Evolutionary conservation across 164 flowering plant genomes (phyloP).

Genomic region (Berberis vulgaris): DNA sequence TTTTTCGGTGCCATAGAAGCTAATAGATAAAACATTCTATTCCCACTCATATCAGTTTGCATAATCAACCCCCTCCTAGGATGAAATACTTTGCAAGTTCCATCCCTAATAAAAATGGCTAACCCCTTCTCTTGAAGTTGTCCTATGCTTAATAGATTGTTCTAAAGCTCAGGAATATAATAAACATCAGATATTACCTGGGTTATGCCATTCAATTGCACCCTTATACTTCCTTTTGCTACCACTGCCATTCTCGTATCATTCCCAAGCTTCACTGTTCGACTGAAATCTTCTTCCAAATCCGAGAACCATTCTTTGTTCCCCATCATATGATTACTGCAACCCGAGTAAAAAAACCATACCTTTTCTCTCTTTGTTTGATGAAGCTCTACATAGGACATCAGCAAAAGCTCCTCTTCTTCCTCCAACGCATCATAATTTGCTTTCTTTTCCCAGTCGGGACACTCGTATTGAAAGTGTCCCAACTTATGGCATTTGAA

Average conservation of each 20-base stretch:
- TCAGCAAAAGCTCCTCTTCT: slow-evolving; percentile 8
- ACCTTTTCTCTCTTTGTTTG: neutral
- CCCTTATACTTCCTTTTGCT: slow-evolving; percentile 1
- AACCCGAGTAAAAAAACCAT: slow-evolving; percentile 1
- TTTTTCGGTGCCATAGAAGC: slow-evolving; percentile 4
- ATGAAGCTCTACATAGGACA: neutral
- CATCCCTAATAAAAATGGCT: too few relatives aligned
- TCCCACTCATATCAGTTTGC: neutral
- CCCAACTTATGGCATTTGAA: slow-evolving; percentile 14
- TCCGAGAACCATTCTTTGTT: slow-evolving; percentile 8
- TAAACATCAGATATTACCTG: slow-evolving; percentile 4
- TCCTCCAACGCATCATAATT: slow-evolving; percentile 9
- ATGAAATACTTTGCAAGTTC: too few relatives aligned
- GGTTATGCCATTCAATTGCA: slow-evolving; percentile 2
- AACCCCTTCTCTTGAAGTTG: too few relatives aligned
- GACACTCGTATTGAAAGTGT: slow-evolving; percentile 15
- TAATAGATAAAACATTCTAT: slow-evolving; percentile 2
- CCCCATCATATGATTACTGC: neutral
- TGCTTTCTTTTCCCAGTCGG: slow-evolving; percentile 10
- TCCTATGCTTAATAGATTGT: too few relatives aligned
- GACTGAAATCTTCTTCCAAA: neutral
- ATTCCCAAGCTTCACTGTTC: neutral
- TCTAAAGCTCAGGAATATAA: neutral
- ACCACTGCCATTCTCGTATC: slow-evolving; percentile 1
- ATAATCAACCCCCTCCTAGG: neutral